phyloP scores from a whole-genome alignment of 768 basidiomycete species.

The Termitomyces sp. region DNA sequence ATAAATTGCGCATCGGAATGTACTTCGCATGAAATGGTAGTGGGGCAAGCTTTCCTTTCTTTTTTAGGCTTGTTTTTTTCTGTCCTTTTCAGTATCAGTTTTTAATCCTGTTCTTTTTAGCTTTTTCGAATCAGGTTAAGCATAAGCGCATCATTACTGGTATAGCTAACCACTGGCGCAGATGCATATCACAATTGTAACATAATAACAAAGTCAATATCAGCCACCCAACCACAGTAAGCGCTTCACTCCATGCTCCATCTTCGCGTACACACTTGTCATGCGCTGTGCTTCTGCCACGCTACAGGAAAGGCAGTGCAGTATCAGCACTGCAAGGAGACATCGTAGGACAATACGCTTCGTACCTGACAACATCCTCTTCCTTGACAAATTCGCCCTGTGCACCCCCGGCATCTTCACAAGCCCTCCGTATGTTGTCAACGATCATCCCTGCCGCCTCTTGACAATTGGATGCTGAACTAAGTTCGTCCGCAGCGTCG shows the following conservation, averaged over 20 bases:
- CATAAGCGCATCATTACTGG: too few relatives aligned
- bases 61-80: too few relatives aligned
- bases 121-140: too few relatives aligned
- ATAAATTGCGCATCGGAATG: too few relatives aligned
- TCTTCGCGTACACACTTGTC: slow-evolving; percentile 84
- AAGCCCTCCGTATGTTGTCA: slow-evolving; percentile 61
- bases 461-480: slow-evolving; percentile 60
- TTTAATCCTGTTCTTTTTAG: too few relatives aligned
- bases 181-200: too few relatives aligned
- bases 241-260: slow-evolving; percentile 92
- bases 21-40: too few relatives aligned
- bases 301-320: slow-evolving; percentile 31
- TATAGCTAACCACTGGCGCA: too few relatives aligned
- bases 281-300: slow-evolving; percentile 77
- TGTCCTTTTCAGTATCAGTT: too few relatives aligned
- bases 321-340: slow-evolving; percentile 6
- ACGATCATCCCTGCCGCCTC: slow-evolving; percentile 77
- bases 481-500: slow-evolving; percentile 57
- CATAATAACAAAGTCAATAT: neutral
- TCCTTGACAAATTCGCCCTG: slow-evolving; percentile 48
- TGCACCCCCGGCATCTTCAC: slow-evolving; percentile 51
- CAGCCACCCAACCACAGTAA: slow-evolving; percentile 82
- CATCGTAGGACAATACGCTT: slow-evolving; percentile 18
- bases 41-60: too few relatives aligned
- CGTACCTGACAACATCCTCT: slow-evolving; percentile 76